Evolutionary conservation across 768 basidiomycete species (phyloP), one percentile per base, ranked within the genome.

Genomic region (Serendipita indica): DNA sequence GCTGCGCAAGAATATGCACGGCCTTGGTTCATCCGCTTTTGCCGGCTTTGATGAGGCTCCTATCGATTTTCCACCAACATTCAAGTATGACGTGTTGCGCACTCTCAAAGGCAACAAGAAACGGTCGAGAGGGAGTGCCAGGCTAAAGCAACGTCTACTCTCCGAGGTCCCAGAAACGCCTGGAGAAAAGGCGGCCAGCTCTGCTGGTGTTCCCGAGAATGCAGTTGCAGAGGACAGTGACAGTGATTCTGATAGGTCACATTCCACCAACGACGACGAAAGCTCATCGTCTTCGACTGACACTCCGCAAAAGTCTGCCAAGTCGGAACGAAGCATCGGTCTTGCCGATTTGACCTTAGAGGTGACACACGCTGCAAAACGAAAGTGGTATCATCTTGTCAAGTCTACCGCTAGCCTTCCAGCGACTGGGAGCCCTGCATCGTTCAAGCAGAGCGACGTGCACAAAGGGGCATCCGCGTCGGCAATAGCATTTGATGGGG

Each of bases 51-150:
- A 72, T 5, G 93, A 97, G 68, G 89, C 77, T 0, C 71, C 74
- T 0, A 96, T 96, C 61, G 67, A 83, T 64, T 97, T 97, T 62
- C 81, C 89, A 3, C 92, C 92, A 0, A 96, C 93, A 0, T 97
- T 93, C 77, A 96, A 96, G 65, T 91, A 90, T 66, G 84, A 93
- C 64, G 85, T 93, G 4, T 69, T 80, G 58, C 77, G 78, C 25
- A 76, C 77, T 1, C 67, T 76, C 18, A 84, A 80, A 68, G 75
- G 73, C 61, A 65, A 73, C 54, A 77, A 64, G 64, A 37, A 68
- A 60, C 18, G 64, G 68, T 34, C 61, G 63, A 33, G 39, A 66
- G 67, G n/a, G 69, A n/a, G n/a, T n/a, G 70, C 46, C 70, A 66
- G 63, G n/a, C 52, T 27, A 32, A 41, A 60, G 16, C 37, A 56